Base-by-base conservation (phyloP, 306 rosid genomes). In the Medicago lupulina region DNA sequence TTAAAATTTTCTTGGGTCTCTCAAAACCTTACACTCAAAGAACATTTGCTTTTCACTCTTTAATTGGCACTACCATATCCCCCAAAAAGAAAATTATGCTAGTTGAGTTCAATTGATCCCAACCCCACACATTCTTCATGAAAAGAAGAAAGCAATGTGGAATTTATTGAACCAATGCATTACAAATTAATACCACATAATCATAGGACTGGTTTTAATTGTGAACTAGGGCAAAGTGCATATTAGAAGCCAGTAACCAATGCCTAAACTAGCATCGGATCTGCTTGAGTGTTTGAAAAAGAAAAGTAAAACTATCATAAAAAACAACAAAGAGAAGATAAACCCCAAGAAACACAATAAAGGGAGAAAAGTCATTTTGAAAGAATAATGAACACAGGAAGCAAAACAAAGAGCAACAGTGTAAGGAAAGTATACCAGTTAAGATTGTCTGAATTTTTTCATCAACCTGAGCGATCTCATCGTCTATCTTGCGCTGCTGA, bases 391-490 rank as follows among this genome's bases (percentile, higher is more conserved):
- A 28, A 55, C 15, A 57, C 40, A 28, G 36, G 59, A 70, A 70
- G 25, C 75, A 79, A 83, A 60, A 76, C 16, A 54, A 51, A 50
- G 18, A 65, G 11, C 43, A 31, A 57, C 28, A 19, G 66, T 38
- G 28, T 12, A 75, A 31, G 4, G 38, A 39, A 76, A 81, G 18
- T 72, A 15, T 81, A 91, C 98, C 98, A 64, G 75, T 85, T 76
- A 82, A 28, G 61, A 93, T 66, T 75, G 80, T 88, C 76, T 83
- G 81, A 70, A 93, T 81, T 51, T 81, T 84, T 80, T 76, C 77
- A 78, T 93, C 91, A 49, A 87, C 89, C 55, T 31, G 65, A 36
- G 93, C 93, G 50, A 90, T 91, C 78, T 89, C 87, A 46, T 89
- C 95, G 72, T 86, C 93, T 81, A 89, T 71, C 59, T 53, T 12